A percentile compares a stretch with the other conserved stretches of the same genome.
Conservation (phyloP, 2,329 filamentous ascomycete genomes). For the Aspergillus phoenicis region DNA sequence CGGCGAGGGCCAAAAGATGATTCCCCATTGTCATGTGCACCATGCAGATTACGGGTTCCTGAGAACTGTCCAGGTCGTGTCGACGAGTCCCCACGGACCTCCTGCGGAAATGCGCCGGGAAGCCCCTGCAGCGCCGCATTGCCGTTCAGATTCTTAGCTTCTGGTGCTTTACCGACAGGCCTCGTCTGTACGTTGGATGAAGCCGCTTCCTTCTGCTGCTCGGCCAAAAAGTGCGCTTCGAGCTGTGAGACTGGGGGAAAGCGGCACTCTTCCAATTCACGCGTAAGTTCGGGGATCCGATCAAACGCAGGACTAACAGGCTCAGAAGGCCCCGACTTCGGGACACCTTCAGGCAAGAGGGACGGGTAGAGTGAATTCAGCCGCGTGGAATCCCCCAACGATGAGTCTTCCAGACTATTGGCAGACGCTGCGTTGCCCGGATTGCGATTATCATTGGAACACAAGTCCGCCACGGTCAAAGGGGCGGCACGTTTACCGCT, state of each 20-base stretch:
- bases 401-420: background rate
- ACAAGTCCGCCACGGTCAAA: slow-evolving; percentile 14
- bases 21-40: background rate
- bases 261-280: slow-evolving; percentile 29
- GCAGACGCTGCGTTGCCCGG: background rate
- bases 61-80: background rate
- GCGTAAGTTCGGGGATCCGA: slow-evolving; percentile 23
- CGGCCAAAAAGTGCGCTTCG: slow-evolving; percentile 38
- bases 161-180: background rate
- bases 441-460: slow-evolving; percentile 13
- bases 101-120: slow-evolving; percentile 19
- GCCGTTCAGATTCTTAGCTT: background rate
- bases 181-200: slow-evolving; percentile 1
- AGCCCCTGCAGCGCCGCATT: slow-evolving; percentile 2
- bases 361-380: slow-evolving; percentile 38
- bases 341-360: slow-evolving; percentile 27
- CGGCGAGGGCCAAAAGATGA: background rate
- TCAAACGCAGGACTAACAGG: slow-evolving; percentile 13
- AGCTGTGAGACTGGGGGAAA: slow-evolving; percentile 44
- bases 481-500: slow-evolving; percentile 5
- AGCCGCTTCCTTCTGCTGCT: slow-evolving; percentile 16
- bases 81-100: slow-evolving; percentile 5
- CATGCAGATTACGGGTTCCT: background rate
- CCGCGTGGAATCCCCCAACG: slow-evolving; percentile 12
- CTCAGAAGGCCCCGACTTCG: slow-evolving; percentile 1